Conservation (phyloP, 768 basidiomycete genomes). For the Termitomyces sp. region DNA sequence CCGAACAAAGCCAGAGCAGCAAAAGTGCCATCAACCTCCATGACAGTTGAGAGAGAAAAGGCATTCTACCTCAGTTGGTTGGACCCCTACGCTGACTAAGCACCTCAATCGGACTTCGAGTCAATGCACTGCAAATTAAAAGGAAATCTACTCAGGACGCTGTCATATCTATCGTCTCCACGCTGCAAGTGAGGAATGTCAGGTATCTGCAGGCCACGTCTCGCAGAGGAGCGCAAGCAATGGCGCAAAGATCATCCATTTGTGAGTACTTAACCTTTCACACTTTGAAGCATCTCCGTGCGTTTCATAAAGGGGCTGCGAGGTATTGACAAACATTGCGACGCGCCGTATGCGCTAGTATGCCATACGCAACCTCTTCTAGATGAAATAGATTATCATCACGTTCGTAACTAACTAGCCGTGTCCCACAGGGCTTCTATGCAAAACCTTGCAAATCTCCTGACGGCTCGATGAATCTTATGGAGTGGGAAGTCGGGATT, state of each 20-base stretch:
- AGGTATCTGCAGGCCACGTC: constrained; percentile 87
- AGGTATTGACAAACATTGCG: background rate
- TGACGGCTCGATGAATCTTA: constrained; percentile 93
- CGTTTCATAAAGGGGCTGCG: background rate
- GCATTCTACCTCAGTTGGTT: background rate
- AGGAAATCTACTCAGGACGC: background rate
- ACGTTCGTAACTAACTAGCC: constrained; percentile 3
- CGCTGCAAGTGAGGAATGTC: constrained; percentile 48
- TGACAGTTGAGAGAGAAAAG: background rate
- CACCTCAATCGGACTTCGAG: constrained; percentile 5
- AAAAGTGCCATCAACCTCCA: background rate
- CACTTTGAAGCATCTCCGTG: background rate
- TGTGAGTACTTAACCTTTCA: constrained; percentile 46
- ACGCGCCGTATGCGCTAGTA: constrained; percentile 6
- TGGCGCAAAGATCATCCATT: constrained; percentile 99
- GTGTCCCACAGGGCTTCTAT: constrained; percentile 78
- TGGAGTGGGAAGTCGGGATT: constrained; percentile 99
- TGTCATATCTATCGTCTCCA: background rate
- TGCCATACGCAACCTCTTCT: background rate
- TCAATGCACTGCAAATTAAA: constrained; percentile 7
- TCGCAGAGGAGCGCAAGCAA: constrained; percentile 96
- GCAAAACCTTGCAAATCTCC: constrained; percentile 86
- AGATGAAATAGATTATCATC: constrained; percentile 1
- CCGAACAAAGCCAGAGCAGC: background rate
- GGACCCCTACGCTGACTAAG: constrained; percentile 9